phyloP scores from a whole-genome alignment of 2,329 filamentous ascomycete species.

The Pyricularia grisea region DNA sequence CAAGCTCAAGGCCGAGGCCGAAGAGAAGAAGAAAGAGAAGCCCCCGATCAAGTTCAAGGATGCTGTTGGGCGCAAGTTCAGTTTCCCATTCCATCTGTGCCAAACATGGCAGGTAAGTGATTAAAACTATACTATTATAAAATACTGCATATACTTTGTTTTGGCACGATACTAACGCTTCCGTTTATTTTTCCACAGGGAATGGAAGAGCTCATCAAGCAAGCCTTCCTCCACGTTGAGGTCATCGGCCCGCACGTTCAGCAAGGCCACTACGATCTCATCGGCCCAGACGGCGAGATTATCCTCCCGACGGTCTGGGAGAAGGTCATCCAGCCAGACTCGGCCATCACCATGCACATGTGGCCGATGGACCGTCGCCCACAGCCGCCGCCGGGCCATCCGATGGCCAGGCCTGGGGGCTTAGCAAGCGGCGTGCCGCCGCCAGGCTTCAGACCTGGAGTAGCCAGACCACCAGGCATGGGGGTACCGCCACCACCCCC shows the following conservation, averaged over 20 bases:
- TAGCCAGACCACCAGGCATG: no score
- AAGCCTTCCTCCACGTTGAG: slow-evolving; percentile 74
- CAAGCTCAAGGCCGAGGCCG: slow-evolving; percentile 34
- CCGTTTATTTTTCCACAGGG: slow-evolving; percentile 44
- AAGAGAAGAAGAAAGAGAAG: slow-evolving; percentile 46
- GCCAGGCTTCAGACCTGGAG: not conserved
- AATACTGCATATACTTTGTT: not conserved
- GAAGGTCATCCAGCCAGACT: slow-evolving; percentile 69
- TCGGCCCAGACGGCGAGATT: slow-evolving; percentile 72
- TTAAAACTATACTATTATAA: not conserved
- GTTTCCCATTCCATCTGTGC: slow-evolving; percentile 80
- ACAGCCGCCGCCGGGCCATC: slow-evolving; percentile 5
- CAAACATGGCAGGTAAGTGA: slow-evolving; percentile 68
- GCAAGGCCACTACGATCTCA: slow-evolving; percentile 70
- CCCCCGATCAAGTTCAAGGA: slow-evolving; percentile 84
- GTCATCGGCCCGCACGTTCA: slow-evolving; percentile 67
- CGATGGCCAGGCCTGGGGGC: not conserved
- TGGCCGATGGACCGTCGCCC: slow-evolving; percentile 39
- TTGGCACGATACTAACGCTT: not conserved
- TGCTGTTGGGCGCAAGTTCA: slow-evolving; percentile 83
- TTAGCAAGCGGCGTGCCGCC: not conserved
- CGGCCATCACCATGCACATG: slow-evolving; percentile 51
- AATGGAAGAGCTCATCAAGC: slow-evolving; percentile 79
- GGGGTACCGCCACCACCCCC: no score
- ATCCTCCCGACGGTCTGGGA: slow-evolving; percentile 78